Base-by-base conservation (phyloP, 208 protist species). In the Leptomonas pyrrhocoris region DNA sequence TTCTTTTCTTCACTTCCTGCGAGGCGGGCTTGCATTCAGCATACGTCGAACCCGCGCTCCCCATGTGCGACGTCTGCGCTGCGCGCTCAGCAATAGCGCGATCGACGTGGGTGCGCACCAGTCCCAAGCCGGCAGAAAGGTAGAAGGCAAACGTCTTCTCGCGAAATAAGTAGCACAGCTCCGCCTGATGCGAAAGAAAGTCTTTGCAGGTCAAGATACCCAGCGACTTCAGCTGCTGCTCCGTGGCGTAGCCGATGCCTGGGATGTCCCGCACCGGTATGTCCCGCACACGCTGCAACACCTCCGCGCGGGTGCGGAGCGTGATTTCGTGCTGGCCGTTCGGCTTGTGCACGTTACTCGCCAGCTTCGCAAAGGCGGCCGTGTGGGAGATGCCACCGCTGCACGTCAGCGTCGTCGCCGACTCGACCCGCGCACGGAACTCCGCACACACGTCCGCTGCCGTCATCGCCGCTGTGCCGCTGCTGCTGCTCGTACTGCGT, bases 331-430 rank as follows among this genome's bases (percentile, higher is more conserved):
- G 85, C 78, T 97, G 94, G 11, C 94, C 96, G 54, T 98, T 92
- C 1, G 96, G 96, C 67, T 98, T 98, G 60, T 96, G 86, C 28
- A 88, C 68, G 65, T 97, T 95, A 27, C 83, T 85, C 8, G 80
- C 86, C 2, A 97, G 80, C 75, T 98, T 97, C 18, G 89, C 68
- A 16, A 97, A 83, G 60, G 89, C 79, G 6, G 84, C 72, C 5
- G 92, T 95, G 34, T 86, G 79, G 5, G 75, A 79, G 50, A 96
- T 86, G 45, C 92, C 87, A 13, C 75, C 90, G 63, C 83, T 92
- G 60, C 80, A 81, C 9, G 94, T 96, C 43, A 96, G 67, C 40
- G 68, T 46, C 31, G 87, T 94, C 28, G 61, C 62, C 18, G 45
- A 55, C 34, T 85, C 65, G 11, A 94, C 80, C 18, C 78, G 61